Base-by-base conservation (phyloP, 768 basidiomycete species). In the Suillus weaverae region DNA sequence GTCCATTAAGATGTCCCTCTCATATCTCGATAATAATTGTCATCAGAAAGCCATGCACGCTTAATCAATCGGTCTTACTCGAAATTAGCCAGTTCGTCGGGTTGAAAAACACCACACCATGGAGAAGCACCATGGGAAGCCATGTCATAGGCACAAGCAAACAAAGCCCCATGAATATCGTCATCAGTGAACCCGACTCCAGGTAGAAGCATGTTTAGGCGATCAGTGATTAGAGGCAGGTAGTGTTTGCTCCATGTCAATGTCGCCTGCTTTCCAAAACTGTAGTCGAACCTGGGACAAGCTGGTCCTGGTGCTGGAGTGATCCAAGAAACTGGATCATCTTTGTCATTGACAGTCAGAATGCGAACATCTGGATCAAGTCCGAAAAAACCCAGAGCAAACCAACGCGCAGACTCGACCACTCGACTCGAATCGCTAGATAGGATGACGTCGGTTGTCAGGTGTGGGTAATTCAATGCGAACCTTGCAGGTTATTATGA, bases 371-470 rank as follows among this genome's bases (percentile, higher is more conserved):
- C 55, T 62, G 64, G 20, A 30, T 65, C 54, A 10, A 75, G 70
- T 3, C 78, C 78, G 63, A 75, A 77, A 70, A 76, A 75, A 32
- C 78, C 78, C 64, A 70, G 64, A 36, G 71, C 71, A 69, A 78
- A 79, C 79, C 79, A 78, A 62, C 72, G 78, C 18, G 78, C 77
- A 16, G 75, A 76, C 67, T 80, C 79, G 60, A 78, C 65, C 43
- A 77, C 64, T 48, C 64, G 39, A 14, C 38, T 14, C 3, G 61
- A 62, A 35, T 65, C 61, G 4, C 64, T 62, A 30, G 64, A 51
- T 26, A 65, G 14, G 26, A 65, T 26, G 8, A 38, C 39, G 11
- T 62, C 43, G n/a, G 62, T 46, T 20, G 39, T 63, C 41, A 65
- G 35, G 43, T 65, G 53, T 30, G 64, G 64, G 43, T 65, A 65